Base-by-base conservation (phyloP, 257 asterid genomes). In the Prunella vulgaris region DNA sequence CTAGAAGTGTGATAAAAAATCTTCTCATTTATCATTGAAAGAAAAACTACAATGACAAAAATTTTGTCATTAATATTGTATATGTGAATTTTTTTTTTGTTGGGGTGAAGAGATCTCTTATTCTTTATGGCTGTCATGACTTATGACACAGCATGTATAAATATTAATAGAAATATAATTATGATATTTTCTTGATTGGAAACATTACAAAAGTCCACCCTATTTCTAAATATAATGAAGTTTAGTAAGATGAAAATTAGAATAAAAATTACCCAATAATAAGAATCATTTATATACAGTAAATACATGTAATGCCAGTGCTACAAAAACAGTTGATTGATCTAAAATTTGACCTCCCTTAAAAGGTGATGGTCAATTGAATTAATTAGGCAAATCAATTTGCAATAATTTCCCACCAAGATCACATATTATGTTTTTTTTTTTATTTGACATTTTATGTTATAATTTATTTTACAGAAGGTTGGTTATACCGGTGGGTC, bases 401-500 rank as follows among this genome's bases (percentile, higher is more conserved):
- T 10, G 49, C 12, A 33, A 5, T 60, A n/a, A 60, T 60, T 38
- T 12, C 10, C 18, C 14, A 10, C 24, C 10, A 66, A 28, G 18
- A 66, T 7, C 28, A 27, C 30, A 65, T 8, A n/a, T 44, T 21
- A 51, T 51, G 14, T n/a, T n/a, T 22, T 4, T 17, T 52, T 2
- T 12, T 67, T 1, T 0, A 15, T n/a, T n/a, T n/a, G n/a, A n/a
- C 1, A 10, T 2, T 28, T 48, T 28, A 9, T 66, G n/a, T 22
- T 35, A 48, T 0, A 42, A 10, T 18, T 61, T 15, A 10, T 3
- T 53, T 20, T 25, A 14, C 48, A 92, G 95, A 92, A 90, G 77
- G 52, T 86, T 58, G 83, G 96, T 25, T 88, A 78, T 75, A 70
- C 67, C 0, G 91, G 95, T 68, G 98, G 97, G 84, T 74, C 93